Evolutionary conservation across 768 basidiomycete genomes (phyloP).

Genomic region (Russula griseocarnosa): DNA sequence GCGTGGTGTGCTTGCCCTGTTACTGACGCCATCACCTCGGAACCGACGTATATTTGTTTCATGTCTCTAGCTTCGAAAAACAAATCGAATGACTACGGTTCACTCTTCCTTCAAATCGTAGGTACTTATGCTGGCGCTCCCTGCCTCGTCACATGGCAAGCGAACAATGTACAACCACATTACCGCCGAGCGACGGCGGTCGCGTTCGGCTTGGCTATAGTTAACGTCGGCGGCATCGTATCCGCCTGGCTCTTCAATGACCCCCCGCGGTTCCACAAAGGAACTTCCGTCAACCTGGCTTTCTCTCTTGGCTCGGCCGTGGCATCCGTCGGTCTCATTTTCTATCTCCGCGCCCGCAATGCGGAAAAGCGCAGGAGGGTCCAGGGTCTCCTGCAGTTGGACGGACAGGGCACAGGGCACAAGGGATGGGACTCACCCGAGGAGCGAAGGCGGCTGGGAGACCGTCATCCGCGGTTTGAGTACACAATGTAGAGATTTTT

Average conservation of each 20-base stretch:
- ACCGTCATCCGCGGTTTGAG: conserved; percentile 27
- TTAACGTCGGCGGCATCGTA: conserved; percentile 25
- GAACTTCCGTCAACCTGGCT: conserved; percentile 22
- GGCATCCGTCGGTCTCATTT: neutral
- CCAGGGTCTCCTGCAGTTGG: neutral
- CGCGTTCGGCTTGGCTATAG: conserved; percentile 30
- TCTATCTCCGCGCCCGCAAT: conserved; percentile 21
- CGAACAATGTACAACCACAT: conserved; percentile 36
- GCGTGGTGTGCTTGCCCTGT: neutral
- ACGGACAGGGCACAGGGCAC: conserved; percentile 5
- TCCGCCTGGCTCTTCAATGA: conserved; percentile 24
- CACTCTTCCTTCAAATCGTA: conserved; percentile 34
- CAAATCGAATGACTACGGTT: conserved; percentile 30
- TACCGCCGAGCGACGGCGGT: conserved; percentile 35
- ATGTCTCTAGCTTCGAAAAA: conserved; percentile 24
- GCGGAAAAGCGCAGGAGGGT: conserved; percentile 17
- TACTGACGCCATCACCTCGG: neutral
- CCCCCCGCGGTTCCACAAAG: conserved; percentile 24
- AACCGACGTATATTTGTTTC: neutral
- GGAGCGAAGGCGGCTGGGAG: conserved; percentile 24
- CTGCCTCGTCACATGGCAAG: conserved; percentile 31
- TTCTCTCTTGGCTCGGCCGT: conserved; percentile 17
- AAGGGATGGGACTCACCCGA: conserved; percentile 24
- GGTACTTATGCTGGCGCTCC: conserved; percentile 33
- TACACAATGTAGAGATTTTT: conserved; percentile 18